Conservation (phyloP, 1,284 basidiomycete genomes). For the Microbotryomycetes sp. region DNA sequence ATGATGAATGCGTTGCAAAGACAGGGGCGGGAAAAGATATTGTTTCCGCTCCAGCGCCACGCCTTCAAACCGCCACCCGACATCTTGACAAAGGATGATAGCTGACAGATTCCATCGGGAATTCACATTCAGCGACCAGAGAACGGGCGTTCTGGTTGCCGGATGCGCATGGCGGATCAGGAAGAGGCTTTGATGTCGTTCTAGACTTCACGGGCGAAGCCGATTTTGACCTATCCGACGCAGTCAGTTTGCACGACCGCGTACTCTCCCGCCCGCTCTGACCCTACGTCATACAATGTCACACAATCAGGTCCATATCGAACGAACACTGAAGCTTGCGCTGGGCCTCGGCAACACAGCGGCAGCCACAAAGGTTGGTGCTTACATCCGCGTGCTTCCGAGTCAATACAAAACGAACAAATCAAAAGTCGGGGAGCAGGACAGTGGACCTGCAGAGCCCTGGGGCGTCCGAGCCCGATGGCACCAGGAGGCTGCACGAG, state of each 20-base stretch:
- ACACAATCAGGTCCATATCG: conserved; percentile 19
- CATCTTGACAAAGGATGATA: neutral
- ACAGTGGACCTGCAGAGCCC: conserved; percentile 4
- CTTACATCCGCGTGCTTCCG: conserved; percentile 12
- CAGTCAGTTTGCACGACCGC: conserved; percentile 1
- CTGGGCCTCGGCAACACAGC: conserved; percentile 12
- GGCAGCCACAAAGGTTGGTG: conserved; percentile 1
- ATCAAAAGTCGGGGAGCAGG: conserved; percentile 13
- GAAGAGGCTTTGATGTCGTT: conserved; percentile 20
- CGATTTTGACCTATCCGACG: conserved; percentile 10
- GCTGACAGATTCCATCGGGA: neutral
- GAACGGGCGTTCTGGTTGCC: conserved; percentile 17
- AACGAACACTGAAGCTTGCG: conserved; percentile 23
- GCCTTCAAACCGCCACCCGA: neutral
- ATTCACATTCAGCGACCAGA: neutral
- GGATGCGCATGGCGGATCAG: neutral
- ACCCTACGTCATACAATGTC: neutral
- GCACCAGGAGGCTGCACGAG: conserved; percentile 26
- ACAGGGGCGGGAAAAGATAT: too few relatives aligned
- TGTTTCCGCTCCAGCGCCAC: too few relatives aligned
- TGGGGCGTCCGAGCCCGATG: conserved; percentile 21
- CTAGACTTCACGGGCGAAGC: conserved; percentile 25
- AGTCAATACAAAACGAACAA: conserved; percentile 17
- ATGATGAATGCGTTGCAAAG: too few relatives aligned
- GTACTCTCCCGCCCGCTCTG: neutral